Base-by-base conservation (phyloP, 352 stramenopile genomes). In the Pythium biforme region DNA sequence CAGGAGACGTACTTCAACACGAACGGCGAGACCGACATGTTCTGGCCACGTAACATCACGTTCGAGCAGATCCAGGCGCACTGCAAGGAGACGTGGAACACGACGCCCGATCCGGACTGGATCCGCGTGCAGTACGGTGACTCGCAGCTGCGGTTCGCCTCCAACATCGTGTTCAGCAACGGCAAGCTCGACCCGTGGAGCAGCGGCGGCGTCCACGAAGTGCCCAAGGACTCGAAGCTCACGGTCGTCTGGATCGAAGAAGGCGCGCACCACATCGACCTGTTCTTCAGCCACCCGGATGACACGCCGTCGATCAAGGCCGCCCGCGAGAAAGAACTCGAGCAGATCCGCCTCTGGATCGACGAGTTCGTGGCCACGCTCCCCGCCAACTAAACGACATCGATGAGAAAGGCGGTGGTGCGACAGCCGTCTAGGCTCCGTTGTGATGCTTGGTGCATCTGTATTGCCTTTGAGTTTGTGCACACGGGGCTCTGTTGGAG, bases 151-250 rank as follows among this genome's bases (percentile, higher is more conserved):
- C 68, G 74, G 2, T 75, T 63, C 8, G 79, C 77, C 23, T 97
- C 91, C 31, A 98, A 98, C 61, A 98, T 99, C 56, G 86, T 99
- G 17, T 98, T 98, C 55, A 97, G 88, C 54, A 98, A 98, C 70
- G 96, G 96, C 15, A 69, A 94, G 17, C 69, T 97, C 6, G 96
- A 99, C 62, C 96, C 96, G 6, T 99, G 95, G 96, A 90, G 77
- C 66, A 86, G 84, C 34, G 93, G 81, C 7, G 95, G 94, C 19
- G 90, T 98, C 17, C 79, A 83, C 26, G 54, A 77, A 6, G 68
- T 78, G 20, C 81, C 81, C 1, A 66, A 76, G 20, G 71, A 73
- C 49, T 73, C 81, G 33, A 87, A 83, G 52, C 70, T 89, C 47
- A 77, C 68, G 23, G 68, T 97, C 34, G 70, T 94, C 34, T 63